These are phyloP conservation scores for Diaporthe batatas DNA, from an alignment of 2,329 filamentous ascomycete species.

Conservation along the genomic window DNA sequence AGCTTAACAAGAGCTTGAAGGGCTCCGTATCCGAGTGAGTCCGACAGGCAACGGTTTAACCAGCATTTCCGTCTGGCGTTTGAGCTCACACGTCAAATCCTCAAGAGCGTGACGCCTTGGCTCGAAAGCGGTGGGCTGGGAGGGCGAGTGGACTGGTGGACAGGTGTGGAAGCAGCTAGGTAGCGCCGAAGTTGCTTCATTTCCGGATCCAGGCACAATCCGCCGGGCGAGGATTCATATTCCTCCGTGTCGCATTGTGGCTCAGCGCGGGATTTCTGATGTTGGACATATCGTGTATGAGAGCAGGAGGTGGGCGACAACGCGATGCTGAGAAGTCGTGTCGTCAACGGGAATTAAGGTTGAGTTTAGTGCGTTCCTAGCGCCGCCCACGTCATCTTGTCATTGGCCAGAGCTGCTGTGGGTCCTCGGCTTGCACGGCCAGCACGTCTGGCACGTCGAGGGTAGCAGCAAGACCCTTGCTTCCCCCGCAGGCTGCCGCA, in stretches of 20 bases:
- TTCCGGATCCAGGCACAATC: neutral
- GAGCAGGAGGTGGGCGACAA: neutral
- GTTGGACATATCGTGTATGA: neutral
- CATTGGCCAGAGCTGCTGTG: slow-evolving; percentile 11
- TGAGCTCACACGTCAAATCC: neutral
- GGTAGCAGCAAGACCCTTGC: neutral
- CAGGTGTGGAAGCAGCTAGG: neutral
- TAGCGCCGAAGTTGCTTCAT: neutral
- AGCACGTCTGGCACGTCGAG: neutral
- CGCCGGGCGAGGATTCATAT: neutral
- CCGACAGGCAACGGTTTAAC: neutral
- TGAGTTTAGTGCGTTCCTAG: slow-evolving; percentile 15
- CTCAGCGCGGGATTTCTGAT: neutral
- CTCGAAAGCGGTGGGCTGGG: neutral
- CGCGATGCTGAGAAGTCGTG: slow-evolving; percentile 7
- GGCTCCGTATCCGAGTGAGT: neutral
- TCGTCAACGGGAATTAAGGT: slow-evolving; percentile 35
- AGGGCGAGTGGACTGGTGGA: neutral
- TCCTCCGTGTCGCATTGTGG: neutral
- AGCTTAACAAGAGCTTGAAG: neutral
- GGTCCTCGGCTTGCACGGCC: slow-evolving; percentile 17
- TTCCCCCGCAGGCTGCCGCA: slow-evolving; percentile 17
- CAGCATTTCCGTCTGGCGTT: neutral
- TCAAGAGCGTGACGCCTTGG: neutral
- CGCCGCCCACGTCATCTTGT: neutral